phyloP scores from a whole-genome alignment of 2,329 filamentous ascomycete species.

The Colletotrichum echinochloae region DNA sequence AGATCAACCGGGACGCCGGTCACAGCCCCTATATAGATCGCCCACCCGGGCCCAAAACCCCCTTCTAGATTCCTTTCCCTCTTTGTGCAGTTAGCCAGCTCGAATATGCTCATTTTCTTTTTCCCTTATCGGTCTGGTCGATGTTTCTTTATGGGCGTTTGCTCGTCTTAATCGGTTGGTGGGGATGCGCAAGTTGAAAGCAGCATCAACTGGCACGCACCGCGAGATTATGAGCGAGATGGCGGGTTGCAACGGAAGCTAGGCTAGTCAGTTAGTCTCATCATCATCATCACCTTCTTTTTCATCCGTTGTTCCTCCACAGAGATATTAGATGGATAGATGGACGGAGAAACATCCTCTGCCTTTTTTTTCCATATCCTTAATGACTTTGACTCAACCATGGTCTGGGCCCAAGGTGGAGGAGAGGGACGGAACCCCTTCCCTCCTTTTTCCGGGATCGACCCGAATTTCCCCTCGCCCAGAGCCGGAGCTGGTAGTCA shows the following conservation, averaged over 20 bases:
- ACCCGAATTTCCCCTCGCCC: too few relatives aligned
- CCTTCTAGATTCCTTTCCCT: too few relatives aligned
- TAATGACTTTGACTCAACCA: slow-evolving; percentile 18
- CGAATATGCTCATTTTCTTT: slow-evolving; percentile 20
- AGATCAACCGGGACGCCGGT: too few relatives aligned
- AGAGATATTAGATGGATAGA: too few relatives aligned
- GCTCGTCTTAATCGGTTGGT: not conserved
- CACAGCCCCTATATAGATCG: too few relatives aligned
- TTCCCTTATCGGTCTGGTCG: too few relatives aligned
- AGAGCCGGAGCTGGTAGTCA: too few relatives aligned
- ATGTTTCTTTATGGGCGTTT: not conserved
- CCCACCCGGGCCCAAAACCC: too few relatives aligned
- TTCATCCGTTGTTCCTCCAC: too few relatives aligned
- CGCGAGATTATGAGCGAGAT: not conserved
- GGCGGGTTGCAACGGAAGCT: not conserved
- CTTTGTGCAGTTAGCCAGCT: slow-evolving; percentile 25
- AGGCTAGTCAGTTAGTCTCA: too few relatives aligned
- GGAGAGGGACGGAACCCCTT: not conserved
- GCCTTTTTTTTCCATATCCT: slow-evolving; percentile 9
- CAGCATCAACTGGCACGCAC: not conserved
- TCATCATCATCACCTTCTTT: too few relatives aligned
- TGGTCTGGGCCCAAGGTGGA: not conserved
- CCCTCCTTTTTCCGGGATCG: not conserved
- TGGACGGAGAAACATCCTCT: not conserved
- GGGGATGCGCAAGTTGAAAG: not conserved